Base-by-base conservation (phyloP, 2,329 filamentous ascomycete species). In the Apiospora rasikravindrae region DNA sequence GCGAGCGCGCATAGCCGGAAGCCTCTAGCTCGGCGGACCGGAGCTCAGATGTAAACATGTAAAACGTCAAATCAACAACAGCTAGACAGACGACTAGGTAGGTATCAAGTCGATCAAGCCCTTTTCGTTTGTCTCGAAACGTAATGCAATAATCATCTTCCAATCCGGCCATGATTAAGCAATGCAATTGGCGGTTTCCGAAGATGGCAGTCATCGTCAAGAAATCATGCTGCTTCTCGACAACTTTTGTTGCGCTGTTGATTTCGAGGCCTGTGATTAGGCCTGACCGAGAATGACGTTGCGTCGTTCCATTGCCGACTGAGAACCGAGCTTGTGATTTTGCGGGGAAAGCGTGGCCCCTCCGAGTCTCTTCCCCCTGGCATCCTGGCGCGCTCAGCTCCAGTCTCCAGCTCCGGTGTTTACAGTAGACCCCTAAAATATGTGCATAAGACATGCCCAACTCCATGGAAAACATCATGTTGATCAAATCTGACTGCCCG, bases 301-400 rank as follows among this genome's bases (percentile, higher is more conserved):
- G 70, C 74, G 57, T 14, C 33, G 57, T 40, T 33, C 29, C 47
- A 81, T 86, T 85, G 80, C 86, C 86, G 86, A 88, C 81, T 73
- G 79, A 77, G 79, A 85, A 83, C 86, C 86, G 86, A 88, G 86
- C 86, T 88, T 88, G 86, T 88, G 86, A 88, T 85, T 84, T 84
- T 87, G 86, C 86, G 86, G 86, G 86, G 86, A 75, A 79, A 68
- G 26, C 53, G 51, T 26, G 16, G 53, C 13, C 37, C 66, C 66
- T 45, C n/a, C 42, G 19, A 24, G 40, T 40, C 66, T 47, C 67
- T n/a, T n/a, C n/a, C n/a, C n/a, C n/a, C n/a, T n/a, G n/a, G n/a
- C n/a, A n/a, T 29, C 51, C 51, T 61, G 26, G 53, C 37, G 37
- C 24, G 53, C 53, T 61, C 53, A 61, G 53, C 53, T 61, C 53